Conservation (phyloP, 2,329 filamentous ascomycete species). For the Aureobasidium uvarum region DNA sequence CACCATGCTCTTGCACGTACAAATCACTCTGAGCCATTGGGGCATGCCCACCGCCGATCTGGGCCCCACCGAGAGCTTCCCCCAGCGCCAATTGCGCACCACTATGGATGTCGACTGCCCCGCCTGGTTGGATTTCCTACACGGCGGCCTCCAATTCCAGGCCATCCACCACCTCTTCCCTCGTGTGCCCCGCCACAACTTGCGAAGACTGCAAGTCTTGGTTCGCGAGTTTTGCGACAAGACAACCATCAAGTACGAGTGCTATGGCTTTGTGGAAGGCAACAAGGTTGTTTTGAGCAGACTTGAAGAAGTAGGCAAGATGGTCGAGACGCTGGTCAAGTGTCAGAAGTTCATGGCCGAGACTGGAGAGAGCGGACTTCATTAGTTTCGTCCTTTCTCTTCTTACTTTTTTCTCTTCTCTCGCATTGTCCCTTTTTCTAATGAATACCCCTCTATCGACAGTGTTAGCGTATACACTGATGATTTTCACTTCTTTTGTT, state of each 20-base stretch:
- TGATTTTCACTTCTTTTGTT: not conserved
- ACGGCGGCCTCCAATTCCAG: constrained; percentile 79
- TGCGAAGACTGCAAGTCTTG: constrained; percentile 59
- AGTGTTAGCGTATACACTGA: not conserved
- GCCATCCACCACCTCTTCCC: constrained; percentile 85
- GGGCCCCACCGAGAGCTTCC: constrained; percentile 63
- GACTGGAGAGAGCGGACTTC: constrained; percentile 32
- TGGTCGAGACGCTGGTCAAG: constrained; percentile 59
- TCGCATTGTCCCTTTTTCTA: not conserved
- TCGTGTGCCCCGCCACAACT: constrained; percentile 75
- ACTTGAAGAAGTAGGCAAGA: constrained; percentile 59
- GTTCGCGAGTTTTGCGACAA: constrained; percentile 65
- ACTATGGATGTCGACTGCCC: constrained; percentile 75
- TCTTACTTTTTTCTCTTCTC: not conserved
- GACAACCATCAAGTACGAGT: constrained; percentile 60
- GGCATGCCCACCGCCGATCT: constrained; percentile 67
- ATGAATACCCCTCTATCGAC: not conserved
- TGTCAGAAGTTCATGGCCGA: constrained; percentile 50
- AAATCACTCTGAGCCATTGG: constrained; percentile 71
- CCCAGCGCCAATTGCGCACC: constrained; percentile 67
- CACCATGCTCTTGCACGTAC: constrained; percentile 67
- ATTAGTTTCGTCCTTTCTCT: constrained; percentile 20
- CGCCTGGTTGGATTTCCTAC: constrained; percentile 68
- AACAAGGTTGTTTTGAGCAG: constrained; percentile 58
- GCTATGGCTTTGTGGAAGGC: constrained; percentile 61